Evolutionary conservation across 371 early-diverging fungal species (phyloP), one percentile per base, ranked within the genome.

Genomic region (Rhizomucor miehei): DNA sequence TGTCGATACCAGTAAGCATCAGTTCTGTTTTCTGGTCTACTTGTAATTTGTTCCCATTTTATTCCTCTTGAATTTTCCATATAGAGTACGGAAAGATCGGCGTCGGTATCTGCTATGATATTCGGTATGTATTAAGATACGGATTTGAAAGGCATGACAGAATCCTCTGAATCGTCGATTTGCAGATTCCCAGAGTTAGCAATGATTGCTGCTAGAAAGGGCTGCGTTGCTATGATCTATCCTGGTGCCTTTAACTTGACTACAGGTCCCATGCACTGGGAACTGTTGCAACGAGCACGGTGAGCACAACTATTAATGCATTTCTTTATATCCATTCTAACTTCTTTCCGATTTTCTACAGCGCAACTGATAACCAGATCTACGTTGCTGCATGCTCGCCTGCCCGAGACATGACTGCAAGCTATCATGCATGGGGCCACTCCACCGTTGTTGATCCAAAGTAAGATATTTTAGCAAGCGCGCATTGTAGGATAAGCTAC

Each of bases 171-270:
- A 29, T 3, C 3, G 29, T 8, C 8, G 29, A 3, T 8, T 8
- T 29, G 29, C 3, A 29, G 84, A 40, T 98, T 98, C 66, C 98
- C 98, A 0, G 97, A 97, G 59, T 66, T 95, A 66, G 94, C 97
- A 39, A 92, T 89, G 86, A 81, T 95, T 62, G 95, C 95, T 50
- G 93, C 96, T 6, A 71, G 95, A 23, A 83, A 82, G 56, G 88
- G 94, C 1, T 93, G 93, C 58, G 67, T 93, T 34, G 90, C 87
- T 11, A 94, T 98, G 97, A 77, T 97, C 29, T 98, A 95, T 62
- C 98, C 97, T n/a, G 93, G 91, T 2, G 97, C 97, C 0, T 97
- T 97, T 72, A 97, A 97, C 68, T 84, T 85, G 78, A 91, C 90
- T 5, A 98, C 97, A 3, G 97, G 97, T 11, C 96, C 97, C 3